Evolutionary conservation across 163 green algal genomes (phyloP), one percentile per base, ranked within the genome.

Genomic region (Volvox carteri): DNA sequence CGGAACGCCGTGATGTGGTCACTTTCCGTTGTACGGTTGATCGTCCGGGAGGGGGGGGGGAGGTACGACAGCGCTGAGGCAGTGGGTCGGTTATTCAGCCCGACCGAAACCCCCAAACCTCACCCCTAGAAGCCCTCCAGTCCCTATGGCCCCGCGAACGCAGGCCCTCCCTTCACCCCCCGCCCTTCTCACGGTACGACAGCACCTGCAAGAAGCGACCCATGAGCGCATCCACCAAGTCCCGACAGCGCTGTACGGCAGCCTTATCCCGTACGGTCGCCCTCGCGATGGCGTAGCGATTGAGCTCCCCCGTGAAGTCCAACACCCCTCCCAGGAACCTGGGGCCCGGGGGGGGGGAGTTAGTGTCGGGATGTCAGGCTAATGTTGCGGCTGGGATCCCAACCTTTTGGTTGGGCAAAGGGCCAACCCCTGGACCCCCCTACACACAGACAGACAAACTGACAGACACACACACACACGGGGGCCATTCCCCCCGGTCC

Each of bases 251-350:
- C 78, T 93, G 74, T 74, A 98, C 96, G 25, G 92, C 95, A 44
- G 85, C 92, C 41, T 88, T 92, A 89, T 98, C 95, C 0, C 96
- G 91, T 23, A n/a, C 42, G 2, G 96, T 98, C 25, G 96, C 96
- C 28, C 90, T 84, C 12, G 90, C 87, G 16, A 98, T 86, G 14
- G 93, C 92, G 74, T 94, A 96, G 39, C 96, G 86, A 84, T 96
- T 96, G 39, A 98, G 95, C 92, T 98, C 96, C 1, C 96, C 96
- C 4, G 95, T 97, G 84, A 98, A 97, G 92, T 98, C 96, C 50
- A 98, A 86, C 84, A 98, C 93, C 35, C 95, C 96, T 18, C 94
- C 95, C 42, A 97, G 87, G 81, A 94, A 96, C 85, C 93, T 95
- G 91, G 33, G 54, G 44, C n/a, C 37, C 42, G 75, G 35, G 50